Conservation (phyloP, 1,284 basidiomycete genomes). For the Malassezia globosa region DNA sequence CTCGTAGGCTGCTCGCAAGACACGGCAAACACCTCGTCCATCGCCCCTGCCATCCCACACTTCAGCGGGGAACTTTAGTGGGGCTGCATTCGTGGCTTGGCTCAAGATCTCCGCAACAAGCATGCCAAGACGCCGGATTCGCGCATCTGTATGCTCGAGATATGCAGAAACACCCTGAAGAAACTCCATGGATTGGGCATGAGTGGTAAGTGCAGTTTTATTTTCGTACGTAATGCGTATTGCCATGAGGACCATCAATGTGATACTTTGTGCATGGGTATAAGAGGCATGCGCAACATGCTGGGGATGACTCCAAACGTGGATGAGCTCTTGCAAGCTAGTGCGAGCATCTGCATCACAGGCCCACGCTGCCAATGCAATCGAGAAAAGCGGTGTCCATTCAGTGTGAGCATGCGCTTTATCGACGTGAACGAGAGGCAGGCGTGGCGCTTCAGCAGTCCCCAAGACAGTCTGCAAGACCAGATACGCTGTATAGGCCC, state of each 20-base stretch:
- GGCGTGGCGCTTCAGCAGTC: not conserved
- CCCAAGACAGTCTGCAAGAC: not conserved
- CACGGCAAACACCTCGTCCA: constrained; percentile 50
- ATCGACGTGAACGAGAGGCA: not conserved
- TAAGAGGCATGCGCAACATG: constrained; percentile 1
- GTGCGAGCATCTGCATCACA: not conserved
- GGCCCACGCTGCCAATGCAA: constrained; percentile 3
- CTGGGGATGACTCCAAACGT: constrained; percentile 2
- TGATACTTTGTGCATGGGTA: not conserved
- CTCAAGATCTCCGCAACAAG: constrained; percentile 61
- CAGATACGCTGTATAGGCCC: not conserved
- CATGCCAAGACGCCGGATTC: constrained; percentile 82
- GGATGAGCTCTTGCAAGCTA: not conserved
- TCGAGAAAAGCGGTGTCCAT: constrained; percentile 2
- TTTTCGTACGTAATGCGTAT: not conserved
- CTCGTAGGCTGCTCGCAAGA: constrained; percentile 24
- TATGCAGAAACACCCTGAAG: constrained; percentile 65
- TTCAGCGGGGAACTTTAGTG: constrained; percentile 60
- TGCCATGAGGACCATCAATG: constrained; percentile 1
- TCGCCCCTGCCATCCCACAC: constrained; percentile 69
- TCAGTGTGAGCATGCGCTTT: not conserved
- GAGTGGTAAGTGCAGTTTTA: not conserved
- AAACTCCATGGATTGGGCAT: constrained; percentile 54
- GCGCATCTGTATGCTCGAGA: constrained; percentile 53
- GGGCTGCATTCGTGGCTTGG: constrained; percentile 48